Base-by-base conservation (phyloP, 495 filamentous ascomycete species). In the Pyronema domesticum region DNA sequence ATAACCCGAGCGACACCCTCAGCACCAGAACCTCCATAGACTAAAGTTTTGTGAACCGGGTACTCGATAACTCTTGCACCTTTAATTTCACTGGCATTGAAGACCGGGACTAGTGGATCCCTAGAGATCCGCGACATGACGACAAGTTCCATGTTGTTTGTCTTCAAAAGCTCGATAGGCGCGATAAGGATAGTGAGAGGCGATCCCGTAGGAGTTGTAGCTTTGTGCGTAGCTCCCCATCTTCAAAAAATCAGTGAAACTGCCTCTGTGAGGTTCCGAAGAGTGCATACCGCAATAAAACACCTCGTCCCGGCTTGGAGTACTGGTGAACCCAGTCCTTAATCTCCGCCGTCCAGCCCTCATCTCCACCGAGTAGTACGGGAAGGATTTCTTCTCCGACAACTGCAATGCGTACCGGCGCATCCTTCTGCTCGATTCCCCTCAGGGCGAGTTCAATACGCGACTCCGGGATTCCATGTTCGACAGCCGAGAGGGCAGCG, bases 21-120 rank as follows among this genome's bases (percentile, higher is more conserved):
- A 15, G 79, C 61, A 0, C 86, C 89, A 42, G 81, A 74, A 37
- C 61, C 61, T 3, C 78, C 80, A 35, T 93, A 79, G 11, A 95
- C 57, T 19, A 96, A 66, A 8, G 81, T 77, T 65, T 81, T 83
- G 60, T 98, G 91, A 13, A 95, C 86, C 0, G 91, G 89, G 53
- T 88, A 86, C 8, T 79, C 78, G 9, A 94, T 71, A 37, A 81
- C 67, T 6, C 56, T 52, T 37, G 62, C 51, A 0, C 58, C 56
- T 8, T 55, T 58, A 15, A 45, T 36, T 1, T 56, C 37, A 0
- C 50, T 53, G 19, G 55, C 55, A 1, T 51, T 46, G 37, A 65
- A 50, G 7, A 53, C 10, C 11, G 19, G 37, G 3, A 53, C 35
- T 19, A 53, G 7, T 19, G 50, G 50, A 30, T 53, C 37, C 8